Percentiles rank a stretch among this genome's conserved stretches.
phyloP scores from a whole-genome alignment of 2,329 filamentous ascomycete species.

The Colletotrichum musicola region DNA sequence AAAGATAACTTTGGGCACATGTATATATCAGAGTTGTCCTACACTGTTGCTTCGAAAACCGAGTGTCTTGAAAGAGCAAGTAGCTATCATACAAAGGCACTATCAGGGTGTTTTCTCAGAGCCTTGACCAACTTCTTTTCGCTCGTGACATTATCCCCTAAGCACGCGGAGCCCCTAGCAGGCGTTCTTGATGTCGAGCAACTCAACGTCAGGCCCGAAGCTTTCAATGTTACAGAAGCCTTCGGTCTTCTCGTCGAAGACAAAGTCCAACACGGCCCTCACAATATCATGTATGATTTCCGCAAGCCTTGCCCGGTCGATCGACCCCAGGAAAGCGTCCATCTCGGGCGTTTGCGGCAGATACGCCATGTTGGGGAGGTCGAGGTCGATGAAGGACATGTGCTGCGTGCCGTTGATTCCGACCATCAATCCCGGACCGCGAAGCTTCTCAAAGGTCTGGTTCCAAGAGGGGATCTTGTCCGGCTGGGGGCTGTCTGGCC shows the following conservation, averaged over 20 bases:
- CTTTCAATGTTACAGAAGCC: slow-evolving; percentile 5
- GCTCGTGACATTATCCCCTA: background rate
- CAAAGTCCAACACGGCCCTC: background rate
- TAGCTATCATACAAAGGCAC: no score
- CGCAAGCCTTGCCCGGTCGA: background rate
- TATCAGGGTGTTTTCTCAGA: no score
- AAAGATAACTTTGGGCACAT: no score
- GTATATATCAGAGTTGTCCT: no score
- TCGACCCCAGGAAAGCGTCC: slow-evolving; percentile 10
- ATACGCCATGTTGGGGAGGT: slow-evolving; percentile 1
- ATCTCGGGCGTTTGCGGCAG: background rate
- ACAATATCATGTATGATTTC: slow-evolving; percentile 6
- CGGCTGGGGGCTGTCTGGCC: slow-evolving; percentile 35
- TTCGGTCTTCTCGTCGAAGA: background rate
- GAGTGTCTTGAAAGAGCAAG: no score
- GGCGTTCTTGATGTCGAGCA: background rate
- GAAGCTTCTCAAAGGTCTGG: slow-evolving; percentile 45
- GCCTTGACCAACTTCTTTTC: no score
- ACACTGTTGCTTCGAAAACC: no score
- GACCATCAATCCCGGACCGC: slow-evolving; percentile 44
- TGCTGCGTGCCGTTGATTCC: slow-evolving; percentile 45
- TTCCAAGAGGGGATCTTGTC: slow-evolving; percentile 47
- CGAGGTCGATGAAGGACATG: slow-evolving; percentile 47
- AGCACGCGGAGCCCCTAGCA: background rate
- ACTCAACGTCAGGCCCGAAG: slow-evolving; percentile 1